Conservation (phyloP, 2,329 filamentous ascomycete species). For the Alternaria postmessia region DNA sequence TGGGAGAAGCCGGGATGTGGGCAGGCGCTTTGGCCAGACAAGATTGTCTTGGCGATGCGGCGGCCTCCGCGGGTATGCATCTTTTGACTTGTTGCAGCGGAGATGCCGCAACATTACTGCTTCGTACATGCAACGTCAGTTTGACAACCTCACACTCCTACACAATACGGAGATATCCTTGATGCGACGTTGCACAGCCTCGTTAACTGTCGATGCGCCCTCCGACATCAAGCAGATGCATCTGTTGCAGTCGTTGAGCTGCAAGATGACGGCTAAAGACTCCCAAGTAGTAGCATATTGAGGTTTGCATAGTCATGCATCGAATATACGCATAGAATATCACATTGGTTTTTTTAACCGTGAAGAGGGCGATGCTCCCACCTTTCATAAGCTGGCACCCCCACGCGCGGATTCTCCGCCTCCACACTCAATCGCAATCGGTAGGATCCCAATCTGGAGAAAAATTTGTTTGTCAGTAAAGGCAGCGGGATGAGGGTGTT, state of each 20-base stretch:
- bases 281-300: background rate
- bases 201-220: background rate
- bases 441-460: conserved; percentile 58
- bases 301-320: background rate
- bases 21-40: background rate
- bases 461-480: conserved; percentile 24
- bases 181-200: background rate
- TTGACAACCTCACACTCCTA: background rate
- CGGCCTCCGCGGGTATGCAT: conserved; percentile 5
- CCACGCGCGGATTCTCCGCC: conserved; percentile 24
- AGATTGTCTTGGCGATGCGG: conserved; percentile 4
- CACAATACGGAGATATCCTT: background rate
- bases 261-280: background rate
- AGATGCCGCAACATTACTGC: conserved; percentile 9
- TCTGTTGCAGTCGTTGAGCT: background rate
- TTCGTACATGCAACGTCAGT: background rate
- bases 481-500: conserved; percentile 1
- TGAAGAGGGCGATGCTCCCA: background rate
- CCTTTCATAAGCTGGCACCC: conserved; percentile 27
- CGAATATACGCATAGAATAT: background rate
- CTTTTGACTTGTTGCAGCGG: conserved; percentile 8
- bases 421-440: conserved; percentile 43
- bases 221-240: background rate
- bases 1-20: conserved; percentile 17
- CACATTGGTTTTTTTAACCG: background rate